These are phyloP conservation scores for Corymbia citriodora DNA, from an alignment of 441 rosid species.

Conservation along the genomic window DNA sequence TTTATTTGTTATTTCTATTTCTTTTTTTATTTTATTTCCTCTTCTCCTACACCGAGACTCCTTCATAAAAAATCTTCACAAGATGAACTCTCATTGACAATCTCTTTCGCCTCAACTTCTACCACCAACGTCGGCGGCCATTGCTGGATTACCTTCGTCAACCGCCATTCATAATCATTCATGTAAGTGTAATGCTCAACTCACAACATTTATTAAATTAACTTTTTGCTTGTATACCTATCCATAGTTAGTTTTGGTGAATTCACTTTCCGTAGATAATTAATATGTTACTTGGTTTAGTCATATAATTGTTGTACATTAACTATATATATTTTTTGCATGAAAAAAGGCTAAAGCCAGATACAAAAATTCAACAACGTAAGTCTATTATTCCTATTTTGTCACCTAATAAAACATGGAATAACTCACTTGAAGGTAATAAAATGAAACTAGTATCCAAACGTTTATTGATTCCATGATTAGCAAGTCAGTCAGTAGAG, in stretches of 20 bases:
- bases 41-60: neutral
- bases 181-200: neutral
- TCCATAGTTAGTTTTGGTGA: neutral
- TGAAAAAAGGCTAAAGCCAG: neutral
- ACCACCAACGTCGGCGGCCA: accelerated
- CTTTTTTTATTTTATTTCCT: neutral
- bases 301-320: too few relatives aligned
- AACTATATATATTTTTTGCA: too few relatives aligned
- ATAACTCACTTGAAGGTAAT: neutral
- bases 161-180: neutral
- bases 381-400: neutral
- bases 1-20: too few relatives aligned
- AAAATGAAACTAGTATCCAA: neutral
- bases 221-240: neutral
- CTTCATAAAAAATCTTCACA: neutral
- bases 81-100: neutral
- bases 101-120: neutral
- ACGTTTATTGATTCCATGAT: neutral
- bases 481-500: neutral
- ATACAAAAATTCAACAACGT: neutral
- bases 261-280: neutral
- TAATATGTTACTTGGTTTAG: neutral
- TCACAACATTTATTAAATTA: neutral
- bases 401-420: neutral
- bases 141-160: neutral